These are phyloP conservation scores for Parathielavia hyrcaniae DNA, from an alignment of 495 filamentous ascomycete genomes.

Conservation along the genomic window DNA sequence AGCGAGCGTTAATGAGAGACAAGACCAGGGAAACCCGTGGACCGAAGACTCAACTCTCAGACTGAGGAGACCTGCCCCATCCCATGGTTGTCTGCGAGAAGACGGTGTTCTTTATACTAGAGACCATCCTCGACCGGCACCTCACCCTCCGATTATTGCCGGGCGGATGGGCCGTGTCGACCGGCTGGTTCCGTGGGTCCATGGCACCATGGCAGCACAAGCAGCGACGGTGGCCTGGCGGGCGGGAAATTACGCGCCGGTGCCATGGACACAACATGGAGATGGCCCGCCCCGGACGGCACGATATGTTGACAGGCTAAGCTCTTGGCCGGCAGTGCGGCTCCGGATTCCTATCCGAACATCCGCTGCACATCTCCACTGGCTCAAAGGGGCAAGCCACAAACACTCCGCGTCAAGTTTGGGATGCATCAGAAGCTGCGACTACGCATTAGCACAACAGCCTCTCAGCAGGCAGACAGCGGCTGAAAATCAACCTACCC, in stretches of 20 bases:
- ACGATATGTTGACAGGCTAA: conserved; percentile 15
- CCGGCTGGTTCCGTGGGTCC: conserved; percentile 6
- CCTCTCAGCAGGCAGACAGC: not conserved
- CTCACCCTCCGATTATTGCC: conserved; percentile 3
- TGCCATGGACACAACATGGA: conserved; percentile 8
- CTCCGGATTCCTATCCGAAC: conserved; percentile 16
- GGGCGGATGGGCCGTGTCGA: conserved; percentile 2
- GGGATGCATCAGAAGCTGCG: not conserved
- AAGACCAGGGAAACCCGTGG: not conserved
- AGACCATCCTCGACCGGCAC: not conserved
- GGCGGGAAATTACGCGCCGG: conserved; percentile 11
- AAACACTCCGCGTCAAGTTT: conserved; percentile 4
- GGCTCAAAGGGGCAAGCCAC: conserved; percentile 17
- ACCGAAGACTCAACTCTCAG: not conserved
- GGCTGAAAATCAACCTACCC: not conserved
- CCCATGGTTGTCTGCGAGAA: not conserved
- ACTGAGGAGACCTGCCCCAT: not conserved
- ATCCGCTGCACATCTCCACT: conserved; percentile 10
- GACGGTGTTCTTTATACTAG: conserved; percentile 6
- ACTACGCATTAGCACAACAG: not conserved
- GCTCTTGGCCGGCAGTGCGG: conserved; percentile 15
- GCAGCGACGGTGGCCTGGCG: not conserved
- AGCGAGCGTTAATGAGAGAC: conserved; percentile 1
- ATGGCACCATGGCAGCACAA: conserved; percentile 6
- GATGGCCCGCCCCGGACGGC: conserved; percentile 19